Conservation (phyloP, 1,284 basidiomycete genomes). For the Boletellus deceptivus region DNA sequence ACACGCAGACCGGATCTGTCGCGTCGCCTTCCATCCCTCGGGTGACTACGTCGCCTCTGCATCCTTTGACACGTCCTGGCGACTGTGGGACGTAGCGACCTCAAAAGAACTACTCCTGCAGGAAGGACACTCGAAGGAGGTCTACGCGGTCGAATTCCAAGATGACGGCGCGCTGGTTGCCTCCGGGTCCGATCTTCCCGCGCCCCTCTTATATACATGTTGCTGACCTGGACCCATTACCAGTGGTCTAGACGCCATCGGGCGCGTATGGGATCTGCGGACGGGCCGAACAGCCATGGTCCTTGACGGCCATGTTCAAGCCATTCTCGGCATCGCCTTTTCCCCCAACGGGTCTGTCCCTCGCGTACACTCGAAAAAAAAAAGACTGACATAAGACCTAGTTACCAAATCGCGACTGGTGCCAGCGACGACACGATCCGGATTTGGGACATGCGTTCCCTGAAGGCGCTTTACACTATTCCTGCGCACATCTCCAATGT, state of each 20-base stretch:
- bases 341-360: conserved; percentile 86
- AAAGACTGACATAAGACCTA: conserved; percentile 35
- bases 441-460: conserved; percentile 96
- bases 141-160: conserved; percentile 94
- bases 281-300: conserved; percentile 98
- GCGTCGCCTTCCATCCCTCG: conserved; percentile 95
- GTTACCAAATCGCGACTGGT: conserved; percentile 96
- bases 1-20: conserved; percentile 87
- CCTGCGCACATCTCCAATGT: conserved; percentile 95
- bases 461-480: conserved; percentile 93
- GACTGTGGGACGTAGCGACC: conserved; percentile 90
- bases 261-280: conserved; percentile 94
- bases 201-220: too few relatives aligned
- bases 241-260: conserved; percentile 95
- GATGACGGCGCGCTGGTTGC: conserved; percentile 91
- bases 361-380: conserved; percentile 8
- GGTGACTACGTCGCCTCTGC: conserved; percentile 92
- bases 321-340: conserved; percentile 90
- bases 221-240: conserved; percentile 8
- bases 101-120: conserved; percentile 84
- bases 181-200: conserved; percentile 63
- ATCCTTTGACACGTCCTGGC: conserved; percentile 98
- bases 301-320: conserved; percentile 94
- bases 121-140: conserved; percentile 97
- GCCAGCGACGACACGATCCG: conserved; percentile 96